Percentiles rank a stretch among this genome's conserved stretches.
These are phyloP conservation scores for Takashimella tepidaria DNA, from an alignment of 1,284 basidiomycete species.

Conservation along the genomic window DNA sequence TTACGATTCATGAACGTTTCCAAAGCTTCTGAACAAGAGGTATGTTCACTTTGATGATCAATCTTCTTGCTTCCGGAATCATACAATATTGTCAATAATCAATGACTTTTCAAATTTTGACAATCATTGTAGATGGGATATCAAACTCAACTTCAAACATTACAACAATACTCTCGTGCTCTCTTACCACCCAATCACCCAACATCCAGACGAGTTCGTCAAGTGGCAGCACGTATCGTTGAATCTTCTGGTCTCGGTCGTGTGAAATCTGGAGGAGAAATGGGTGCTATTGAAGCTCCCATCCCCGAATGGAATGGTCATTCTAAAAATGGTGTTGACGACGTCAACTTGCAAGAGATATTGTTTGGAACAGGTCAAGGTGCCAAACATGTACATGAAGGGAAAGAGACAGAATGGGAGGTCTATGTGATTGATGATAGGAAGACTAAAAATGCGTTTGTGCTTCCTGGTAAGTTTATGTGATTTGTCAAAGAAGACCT, in stretches of 20 bases:
- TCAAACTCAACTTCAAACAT: constrained; percentile 54
- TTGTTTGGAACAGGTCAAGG: constrained; percentile 19
- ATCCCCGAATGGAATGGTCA: constrained; percentile 29
- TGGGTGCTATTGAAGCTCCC: constrained; percentile 32
- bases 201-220: constrained; percentile 60
- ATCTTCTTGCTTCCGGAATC: too few species aligned
- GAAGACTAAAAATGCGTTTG: constrained; percentile 72
- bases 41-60: too few species aligned
- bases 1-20: constrained; percentile 77
- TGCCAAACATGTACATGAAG: not conserved
- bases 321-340: constrained; percentile 20
- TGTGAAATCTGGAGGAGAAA: constrained; percentile 48
- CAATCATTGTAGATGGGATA: constrained; percentile 21
- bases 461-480: constrained; percentile 61
- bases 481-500: too few species aligned
- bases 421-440: constrained; percentile 75
- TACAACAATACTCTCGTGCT: constrained; percentile 55
- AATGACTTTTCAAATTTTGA: constrained; percentile 2
- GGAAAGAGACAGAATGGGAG: constrained; percentile 37
- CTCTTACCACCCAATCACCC: constrained; percentile 68
- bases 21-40: constrained; percentile 56
- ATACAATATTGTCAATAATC: too few species aligned
- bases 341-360: constrained; percentile 26
- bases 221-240: constrained; percentile 68
- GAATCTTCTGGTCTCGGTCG: constrained; percentile 64